Conservation (phyloP, 176 grass and related monocot species). For the Eremochloa ophiuroides region DNA sequence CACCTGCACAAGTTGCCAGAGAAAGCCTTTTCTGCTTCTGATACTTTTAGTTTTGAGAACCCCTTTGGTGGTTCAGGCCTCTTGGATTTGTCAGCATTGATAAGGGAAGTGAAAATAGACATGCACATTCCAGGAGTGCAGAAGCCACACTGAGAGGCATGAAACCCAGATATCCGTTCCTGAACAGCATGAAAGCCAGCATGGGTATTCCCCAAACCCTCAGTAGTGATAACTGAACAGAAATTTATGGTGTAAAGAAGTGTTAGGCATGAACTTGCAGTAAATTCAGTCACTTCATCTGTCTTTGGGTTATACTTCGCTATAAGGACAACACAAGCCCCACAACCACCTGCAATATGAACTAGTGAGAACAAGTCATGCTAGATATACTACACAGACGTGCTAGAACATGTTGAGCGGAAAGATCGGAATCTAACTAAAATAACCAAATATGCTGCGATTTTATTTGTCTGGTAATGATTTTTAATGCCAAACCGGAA, state of each 20-base stretch:
- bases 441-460: neutral
- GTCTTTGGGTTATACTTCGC: constrained; percentile 59
- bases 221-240: constrained; percentile 61
- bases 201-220: constrained; percentile 59
- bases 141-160: constrained; percentile 85
- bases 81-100: constrained; percentile 66
- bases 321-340: constrained; percentile 66
- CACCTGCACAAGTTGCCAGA: constrained; percentile 75
- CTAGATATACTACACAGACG: neutral
- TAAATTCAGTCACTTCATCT: no score
- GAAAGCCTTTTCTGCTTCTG: constrained; percentile 62
- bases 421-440: neutral
- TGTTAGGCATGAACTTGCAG: constrained; percentile 66
- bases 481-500: neutral
- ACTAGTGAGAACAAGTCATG: neutral
- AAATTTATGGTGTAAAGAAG: constrained; percentile 68
- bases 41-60: constrained; percentile 62
- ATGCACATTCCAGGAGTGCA: constrained; percentile 93
- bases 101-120: constrained; percentile 76
- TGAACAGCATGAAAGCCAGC: constrained; percentile 74
- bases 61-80: constrained; percentile 53
- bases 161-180: constrained; percentile 66
- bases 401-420: neutral
- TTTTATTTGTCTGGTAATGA: neutral
- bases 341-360: constrained; percentile 58